These are phyloP conservation scores for Fusarium sp. DNA, from an alignment of 2,329 filamentous ascomycete species.

Conservation along the genomic window DNA sequence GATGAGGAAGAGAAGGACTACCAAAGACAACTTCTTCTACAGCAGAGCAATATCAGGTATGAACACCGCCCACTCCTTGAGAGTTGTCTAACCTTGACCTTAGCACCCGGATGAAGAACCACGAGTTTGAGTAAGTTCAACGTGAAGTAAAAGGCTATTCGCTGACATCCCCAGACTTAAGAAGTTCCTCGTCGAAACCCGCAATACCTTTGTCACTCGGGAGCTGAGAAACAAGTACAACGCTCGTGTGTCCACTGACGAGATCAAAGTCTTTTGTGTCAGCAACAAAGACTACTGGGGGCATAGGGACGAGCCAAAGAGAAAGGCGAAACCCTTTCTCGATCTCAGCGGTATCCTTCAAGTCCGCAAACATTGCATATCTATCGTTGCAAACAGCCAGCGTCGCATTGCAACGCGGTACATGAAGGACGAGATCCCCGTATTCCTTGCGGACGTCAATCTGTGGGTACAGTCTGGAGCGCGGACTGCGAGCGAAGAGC, in stretches of 20 bases:
- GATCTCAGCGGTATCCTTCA: conserved; percentile 60
- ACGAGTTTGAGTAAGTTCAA: conserved; percentile 47
- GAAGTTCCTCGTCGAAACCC: conserved; percentile 54
- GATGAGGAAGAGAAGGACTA: conserved; percentile 22
- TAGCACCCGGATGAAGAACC: conserved; percentile 28
- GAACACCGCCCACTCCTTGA: rapidly evolving
- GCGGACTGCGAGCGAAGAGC: conserved; percentile 55
- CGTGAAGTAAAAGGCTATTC: neutral
- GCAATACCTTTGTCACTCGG: conserved; percentile 55
- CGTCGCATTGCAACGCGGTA: conserved; percentile 55
- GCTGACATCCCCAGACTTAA: conserved; percentile 45
- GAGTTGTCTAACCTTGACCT: neutral
- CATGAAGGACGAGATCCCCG: conserved; percentile 59
- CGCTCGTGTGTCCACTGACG: conserved; percentile 37
- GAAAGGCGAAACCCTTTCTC: conserved; percentile 50
- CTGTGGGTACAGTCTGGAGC: conserved; percentile 63
- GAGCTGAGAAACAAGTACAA: conserved; percentile 52
- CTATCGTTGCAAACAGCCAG: conserved; percentile 61
- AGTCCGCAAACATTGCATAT: conserved; percentile 61
- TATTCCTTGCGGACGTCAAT: conserved; percentile 57
- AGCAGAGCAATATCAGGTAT: conserved; percentile 7
- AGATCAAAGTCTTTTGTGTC: conserved; percentile 60
- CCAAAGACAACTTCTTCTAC: neutral
- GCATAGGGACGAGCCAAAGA: conserved; percentile 46
- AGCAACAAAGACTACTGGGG: conserved; percentile 63